These are phyloP conservation scores for Aspergillus novoparasiticus DNA, from an alignment of 2,329 filamentous ascomycete species.

Conservation along the genomic window DNA sequence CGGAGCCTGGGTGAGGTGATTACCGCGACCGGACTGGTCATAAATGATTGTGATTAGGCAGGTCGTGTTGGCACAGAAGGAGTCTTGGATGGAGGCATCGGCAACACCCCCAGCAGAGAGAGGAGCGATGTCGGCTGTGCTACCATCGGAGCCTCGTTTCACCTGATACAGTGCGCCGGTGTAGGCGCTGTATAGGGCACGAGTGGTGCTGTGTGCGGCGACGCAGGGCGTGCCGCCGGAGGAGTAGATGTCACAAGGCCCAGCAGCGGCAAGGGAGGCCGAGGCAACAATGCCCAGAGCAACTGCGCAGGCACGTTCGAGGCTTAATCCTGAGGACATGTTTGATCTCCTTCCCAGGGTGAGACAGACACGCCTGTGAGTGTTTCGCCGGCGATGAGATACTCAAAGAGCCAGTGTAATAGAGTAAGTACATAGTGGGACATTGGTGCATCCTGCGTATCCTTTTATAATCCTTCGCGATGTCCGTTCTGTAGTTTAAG, in stretches of 20 bases:
- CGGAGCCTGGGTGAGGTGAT: slow-evolving; percentile 65
- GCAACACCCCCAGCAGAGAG: slow-evolving; percentile 63
- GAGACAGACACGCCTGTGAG: neutral
- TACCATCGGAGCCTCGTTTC: slow-evolving; percentile 54
- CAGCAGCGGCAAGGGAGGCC: slow-evolving; percentile 51
- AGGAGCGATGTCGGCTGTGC: slow-evolving; percentile 53
- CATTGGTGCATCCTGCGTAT: no score
- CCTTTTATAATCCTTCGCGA: no score
- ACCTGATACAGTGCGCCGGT: slow-evolving; percentile 62
- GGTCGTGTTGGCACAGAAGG: slow-evolving; percentile 62
- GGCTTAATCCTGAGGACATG: neutral
- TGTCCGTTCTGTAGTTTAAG: no score
- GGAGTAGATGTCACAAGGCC: slow-evolving; percentile 64
- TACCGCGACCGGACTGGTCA: slow-evolving; percentile 64
- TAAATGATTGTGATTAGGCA: slow-evolving; percentile 67
- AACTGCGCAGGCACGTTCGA: neutral
- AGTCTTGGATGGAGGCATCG: slow-evolving; percentile 62
- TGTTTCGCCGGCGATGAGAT: no score
- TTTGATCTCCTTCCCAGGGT: neutral
- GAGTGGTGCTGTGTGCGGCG: slow-evolving; percentile 67
- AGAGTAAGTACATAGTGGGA: no score
- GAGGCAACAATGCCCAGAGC: slow-evolving; percentile 12
- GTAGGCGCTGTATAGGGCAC: slow-evolving; percentile 60
- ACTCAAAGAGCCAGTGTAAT: no score
- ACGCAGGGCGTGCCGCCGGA: slow-evolving; percentile 63